phyloP scores from a whole-genome alignment of 2,329 filamentous ascomycete species.

The Nigrospora sphaerica region DNA sequence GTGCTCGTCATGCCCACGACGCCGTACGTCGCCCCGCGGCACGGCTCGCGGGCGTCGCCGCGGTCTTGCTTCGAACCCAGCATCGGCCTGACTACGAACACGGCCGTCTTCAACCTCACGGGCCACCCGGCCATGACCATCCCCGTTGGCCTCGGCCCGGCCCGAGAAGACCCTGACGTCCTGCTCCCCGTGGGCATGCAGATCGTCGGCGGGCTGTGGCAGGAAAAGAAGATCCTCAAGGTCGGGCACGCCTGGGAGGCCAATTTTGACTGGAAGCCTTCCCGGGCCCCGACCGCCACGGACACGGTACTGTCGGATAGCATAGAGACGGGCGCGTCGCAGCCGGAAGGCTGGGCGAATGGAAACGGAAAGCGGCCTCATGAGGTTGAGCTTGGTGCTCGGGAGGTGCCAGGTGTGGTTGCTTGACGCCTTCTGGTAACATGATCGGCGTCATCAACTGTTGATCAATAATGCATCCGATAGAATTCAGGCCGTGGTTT shows the following conservation, averaged over 20 bases:
- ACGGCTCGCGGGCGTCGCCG: slow-evolving; percentile 26
- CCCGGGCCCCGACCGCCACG: too few relatives aligned
- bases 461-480: too few relatives aligned
- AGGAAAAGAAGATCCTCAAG: slow-evolving; percentile 37
- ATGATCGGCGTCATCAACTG: too few relatives aligned
- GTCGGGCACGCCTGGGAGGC: slow-evolving; percentile 40
- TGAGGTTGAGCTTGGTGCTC: not conserved
- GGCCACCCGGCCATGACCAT: slow-evolving; percentile 49
- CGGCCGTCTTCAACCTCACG: slow-evolving; percentile 48
- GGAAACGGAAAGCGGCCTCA: not conserved
- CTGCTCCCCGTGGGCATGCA: slow-evolving; percentile 46
- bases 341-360: not conserved
- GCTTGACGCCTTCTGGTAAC: not conserved
- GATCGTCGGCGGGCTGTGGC: slow-evolving; percentile 44
- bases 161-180: slow-evolving; percentile 27
- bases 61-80: slow-evolving; percentile 39
- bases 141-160: slow-evolving; percentile 38
- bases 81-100: slow-evolving; percentile 49
- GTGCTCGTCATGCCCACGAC: slow-evolving; percentile 41
- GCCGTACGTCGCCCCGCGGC: slow-evolving; percentile 1
- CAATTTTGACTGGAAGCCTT: slow-evolving; percentile 33
- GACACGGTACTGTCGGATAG: too few relatives aligned
- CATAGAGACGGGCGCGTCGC: too few relatives aligned
- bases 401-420: not conserved
- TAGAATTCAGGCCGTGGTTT: too few relatives aligned